A percentile compares a stretch with the other conserved stretches of the same genome.
phyloP scores from a whole-genome alignment of 371 early-diverging fungal genomes.

The Blakeslea trispora region DNA sequence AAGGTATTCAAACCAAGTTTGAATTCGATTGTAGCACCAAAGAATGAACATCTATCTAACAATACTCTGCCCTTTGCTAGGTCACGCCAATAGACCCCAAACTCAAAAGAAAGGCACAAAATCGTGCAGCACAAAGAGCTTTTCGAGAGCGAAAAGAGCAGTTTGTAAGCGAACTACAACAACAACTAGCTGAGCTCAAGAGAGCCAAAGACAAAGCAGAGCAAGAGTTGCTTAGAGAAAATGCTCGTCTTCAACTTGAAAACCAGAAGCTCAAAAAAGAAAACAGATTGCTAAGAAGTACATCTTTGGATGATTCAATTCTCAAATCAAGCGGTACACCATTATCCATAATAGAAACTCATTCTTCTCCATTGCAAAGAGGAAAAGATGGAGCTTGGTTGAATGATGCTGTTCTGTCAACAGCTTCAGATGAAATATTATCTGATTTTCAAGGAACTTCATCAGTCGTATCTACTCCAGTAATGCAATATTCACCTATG shows the following conservation, averaged over 20 bases:
- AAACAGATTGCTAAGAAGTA: constrained; percentile 13
- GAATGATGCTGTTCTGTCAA: too few relatives aligned
- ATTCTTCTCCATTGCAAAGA: too few relatives aligned
- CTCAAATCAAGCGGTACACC: too few relatives aligned
- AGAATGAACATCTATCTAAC: too few relatives aligned
- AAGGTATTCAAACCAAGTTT: constrained; percentile 8
- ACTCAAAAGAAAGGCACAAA: constrained; percentile 69
- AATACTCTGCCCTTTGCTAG: constrained; percentile 6
- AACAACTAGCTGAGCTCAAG: constrained; percentile 67
- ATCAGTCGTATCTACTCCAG: too few relatives aligned
- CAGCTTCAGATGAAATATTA: too few relatives aligned
- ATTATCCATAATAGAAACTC: too few relatives aligned
- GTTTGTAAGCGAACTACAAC: constrained; percentile 63
- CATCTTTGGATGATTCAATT: not conserved
- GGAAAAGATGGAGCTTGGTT: too few relatives aligned
- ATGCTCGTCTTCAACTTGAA: constrained; percentile 61
- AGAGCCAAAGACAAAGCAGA: constrained; percentile 63
- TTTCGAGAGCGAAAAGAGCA: constrained; percentile 74
- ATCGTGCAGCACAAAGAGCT: constrained; percentile 75
- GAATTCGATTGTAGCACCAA: not conserved
- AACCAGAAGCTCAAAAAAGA: constrained; percentile 52
- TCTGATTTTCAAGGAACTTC: too few relatives aligned
- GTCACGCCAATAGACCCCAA: constrained; percentile 20
- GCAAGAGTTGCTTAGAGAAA: constrained; percentile 39
- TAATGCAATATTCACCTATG: too few relatives aligned